These are phyloP conservation scores for Starmerella scarabaei DNA, from an alignment of 805 yeast genomes.

Conservation along the genomic window DNA sequence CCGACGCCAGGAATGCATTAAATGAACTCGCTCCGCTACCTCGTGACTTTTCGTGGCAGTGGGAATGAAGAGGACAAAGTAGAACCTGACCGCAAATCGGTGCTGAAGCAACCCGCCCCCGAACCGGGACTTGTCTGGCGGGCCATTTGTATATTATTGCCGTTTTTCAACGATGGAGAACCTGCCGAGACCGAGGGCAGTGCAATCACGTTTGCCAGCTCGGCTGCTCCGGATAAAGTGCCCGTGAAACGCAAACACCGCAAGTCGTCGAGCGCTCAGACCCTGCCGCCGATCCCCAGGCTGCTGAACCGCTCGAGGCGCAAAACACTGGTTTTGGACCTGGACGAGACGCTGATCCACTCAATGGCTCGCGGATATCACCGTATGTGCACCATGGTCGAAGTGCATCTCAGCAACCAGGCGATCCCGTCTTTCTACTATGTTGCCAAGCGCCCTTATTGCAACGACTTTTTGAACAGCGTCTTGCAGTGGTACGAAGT, in stretches of 20 bases:
- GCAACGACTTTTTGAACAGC: constrained; percentile 68
- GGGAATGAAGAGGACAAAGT: not conserved
- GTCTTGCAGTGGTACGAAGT: constrained; percentile 79
- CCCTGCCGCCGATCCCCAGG: constrained; percentile 14
- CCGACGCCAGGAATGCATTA: no score
- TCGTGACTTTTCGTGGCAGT: constrained; percentile 5
- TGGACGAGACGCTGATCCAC: constrained; percentile 91
- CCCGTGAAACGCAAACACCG: not conserved
- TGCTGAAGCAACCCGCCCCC: not conserved
- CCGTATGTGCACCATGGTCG: constrained; percentile 56
- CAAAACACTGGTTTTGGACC: constrained; percentile 71
- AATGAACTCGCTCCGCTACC: constrained; percentile 15
- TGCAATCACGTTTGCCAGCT: not conserved
- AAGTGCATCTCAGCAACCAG: constrained; percentile 37
- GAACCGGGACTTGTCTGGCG: constrained; percentile 6
- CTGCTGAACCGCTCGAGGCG: constrained; percentile 10
- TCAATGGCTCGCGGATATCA: constrained; percentile 55
- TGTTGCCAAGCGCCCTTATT: constrained; percentile 83
- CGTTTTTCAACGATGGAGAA: constrained; percentile 6
- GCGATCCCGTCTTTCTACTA: constrained; percentile 53
- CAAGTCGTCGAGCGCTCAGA: constrained; percentile 1
- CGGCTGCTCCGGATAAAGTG: no score
- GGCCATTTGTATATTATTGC: constrained; percentile 2
- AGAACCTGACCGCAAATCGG: not conserved
- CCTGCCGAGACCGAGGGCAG: not conserved